Evolutionary conservation across 2,329 filamentous ascomycete species (phyloP).

Genomic region (Beauveria sp.): DNA sequence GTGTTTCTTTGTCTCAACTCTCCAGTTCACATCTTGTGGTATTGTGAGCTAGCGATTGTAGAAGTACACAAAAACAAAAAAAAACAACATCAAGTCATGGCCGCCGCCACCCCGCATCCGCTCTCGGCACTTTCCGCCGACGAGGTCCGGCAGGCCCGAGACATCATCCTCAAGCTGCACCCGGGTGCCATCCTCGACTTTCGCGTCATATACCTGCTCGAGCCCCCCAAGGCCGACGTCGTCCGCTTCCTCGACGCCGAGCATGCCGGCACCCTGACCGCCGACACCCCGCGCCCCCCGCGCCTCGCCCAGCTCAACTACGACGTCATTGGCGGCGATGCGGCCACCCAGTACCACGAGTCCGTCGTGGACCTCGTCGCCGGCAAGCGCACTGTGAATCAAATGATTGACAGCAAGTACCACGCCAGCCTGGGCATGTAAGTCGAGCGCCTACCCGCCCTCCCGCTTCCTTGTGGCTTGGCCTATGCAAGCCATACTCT

Average conservation of each 20-base stretch:
- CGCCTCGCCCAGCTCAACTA: constrained; percentile 36
- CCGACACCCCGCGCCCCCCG: constrained; percentile 19
- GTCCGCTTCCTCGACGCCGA: constrained; percentile 38
- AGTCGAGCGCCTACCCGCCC: constrained; percentile 7
- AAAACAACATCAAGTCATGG: not conserved
- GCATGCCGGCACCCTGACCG: constrained; percentile 26
- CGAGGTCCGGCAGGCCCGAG: constrained; percentile 28
- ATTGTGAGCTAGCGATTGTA: no score
- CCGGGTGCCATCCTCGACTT: constrained; percentile 32
- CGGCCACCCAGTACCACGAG: constrained; percentile 24
- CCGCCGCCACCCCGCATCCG: constrained; percentile 21
- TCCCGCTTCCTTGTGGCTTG: not conserved
- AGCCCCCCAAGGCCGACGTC: constrained; percentile 42
- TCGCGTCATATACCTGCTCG: constrained; percentile 40
- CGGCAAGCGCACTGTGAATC: constrained; percentile 18
- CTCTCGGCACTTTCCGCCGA: constrained; percentile 21
- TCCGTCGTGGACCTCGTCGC: constrained; percentile 26
- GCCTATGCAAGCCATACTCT: not conserved
- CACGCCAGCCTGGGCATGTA: constrained; percentile 25
- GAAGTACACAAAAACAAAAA: not conserved
- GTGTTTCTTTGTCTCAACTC: no score
- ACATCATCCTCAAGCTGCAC: constrained; percentile 23
- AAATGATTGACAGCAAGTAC: constrained; percentile 21
- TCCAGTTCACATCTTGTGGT: no score
- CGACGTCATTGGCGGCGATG: constrained; percentile 23